Conservation (phyloP, 2,329 filamentous ascomycete species). For the Nemania serpens region DNA sequence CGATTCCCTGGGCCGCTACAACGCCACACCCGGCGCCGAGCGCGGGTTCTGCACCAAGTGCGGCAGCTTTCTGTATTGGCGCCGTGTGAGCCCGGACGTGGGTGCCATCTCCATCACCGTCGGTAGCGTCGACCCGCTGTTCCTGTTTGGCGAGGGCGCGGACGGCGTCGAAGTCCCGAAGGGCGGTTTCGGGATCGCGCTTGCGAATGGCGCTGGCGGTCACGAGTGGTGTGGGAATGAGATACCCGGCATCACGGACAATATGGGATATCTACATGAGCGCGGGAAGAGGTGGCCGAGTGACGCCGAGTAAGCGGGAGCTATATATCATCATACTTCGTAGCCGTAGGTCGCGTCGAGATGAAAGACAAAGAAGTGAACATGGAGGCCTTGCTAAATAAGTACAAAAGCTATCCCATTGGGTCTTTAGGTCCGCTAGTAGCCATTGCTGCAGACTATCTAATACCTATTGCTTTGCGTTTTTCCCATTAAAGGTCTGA, state of each 20-base stretch:
- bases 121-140: slow-evolving; percentile 52
- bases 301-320: background rate
- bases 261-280: slow-evolving; percentile 31
- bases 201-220: slow-evolving; percentile 45
- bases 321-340: background rate
- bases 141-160: slow-evolving; percentile 42
- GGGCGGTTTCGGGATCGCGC: slow-evolving; percentile 43
- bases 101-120: slow-evolving; percentile 45
- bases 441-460: too few relatives aligned
- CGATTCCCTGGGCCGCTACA: slow-evolving; percentile 46
- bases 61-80: slow-evolving; percentile 56
- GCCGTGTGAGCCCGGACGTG: slow-evolving; percentile 34
- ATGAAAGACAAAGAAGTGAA: too few relatives aligned
- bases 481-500: too few relatives aligned
- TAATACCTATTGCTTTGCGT: too few relatives aligned
- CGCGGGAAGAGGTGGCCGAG: slow-evolving; percentile 4
- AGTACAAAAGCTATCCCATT: too few relatives aligned
- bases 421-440: too few relatives aligned
- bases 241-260: slow-evolving; percentile 55
- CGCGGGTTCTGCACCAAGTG: slow-evolving; percentile 56
- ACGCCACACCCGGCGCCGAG: slow-evolving; percentile 45
- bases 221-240: slow-evolving; percentile 52
- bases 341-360: too few relatives aligned
- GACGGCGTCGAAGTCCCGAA: slow-evolving; percentile 28
- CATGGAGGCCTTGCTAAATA: too few relatives aligned